Conservation (phyloP, 441 rosid genomes). For the Erysimum pusillum region DNA sequence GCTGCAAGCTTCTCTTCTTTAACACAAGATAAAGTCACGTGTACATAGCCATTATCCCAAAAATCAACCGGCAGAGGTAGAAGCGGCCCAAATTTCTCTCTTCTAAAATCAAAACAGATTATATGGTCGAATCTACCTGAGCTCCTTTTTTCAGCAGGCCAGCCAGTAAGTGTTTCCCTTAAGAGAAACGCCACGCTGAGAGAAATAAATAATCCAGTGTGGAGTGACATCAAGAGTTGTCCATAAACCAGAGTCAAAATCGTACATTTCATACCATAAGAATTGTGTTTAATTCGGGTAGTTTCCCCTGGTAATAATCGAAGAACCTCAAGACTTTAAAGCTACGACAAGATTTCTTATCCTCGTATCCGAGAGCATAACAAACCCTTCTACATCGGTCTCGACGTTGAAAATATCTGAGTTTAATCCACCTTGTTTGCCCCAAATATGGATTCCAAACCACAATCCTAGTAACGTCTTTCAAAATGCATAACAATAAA, state of each 20-base stretch:
- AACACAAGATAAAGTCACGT: not conserved
- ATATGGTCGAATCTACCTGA: not conserved
- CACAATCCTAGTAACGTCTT: not conserved
- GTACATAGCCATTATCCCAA: not conserved
- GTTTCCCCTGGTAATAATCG: not conserved
- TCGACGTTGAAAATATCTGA: not conserved
- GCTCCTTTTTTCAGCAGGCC: not conserved
- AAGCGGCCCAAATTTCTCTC: not conserved
- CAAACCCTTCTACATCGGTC: too few relatives aligned
- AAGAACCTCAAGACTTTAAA: not conserved
- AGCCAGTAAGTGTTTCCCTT: constrained; percentile 5
- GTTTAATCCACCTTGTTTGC: not conserved
- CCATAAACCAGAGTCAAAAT: constrained; percentile 12
- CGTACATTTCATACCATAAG: not conserved
- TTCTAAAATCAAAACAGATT: not conserved
- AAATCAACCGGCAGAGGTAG: not conserved
- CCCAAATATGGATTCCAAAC: not conserved
- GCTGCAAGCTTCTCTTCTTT: not conserved
- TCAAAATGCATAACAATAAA: constrained; percentile 11
- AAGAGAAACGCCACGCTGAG: not conserved
- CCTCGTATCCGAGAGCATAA: not conserved
- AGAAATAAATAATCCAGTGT: not conserved
- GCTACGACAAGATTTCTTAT: not conserved
- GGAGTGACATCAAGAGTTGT: not conserved
- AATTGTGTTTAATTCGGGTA: not conserved